phyloP scores from a whole-genome alignment of 2,329 filamentous ascomycete species.

The Arthrobotrys entomopaga region DNA sequence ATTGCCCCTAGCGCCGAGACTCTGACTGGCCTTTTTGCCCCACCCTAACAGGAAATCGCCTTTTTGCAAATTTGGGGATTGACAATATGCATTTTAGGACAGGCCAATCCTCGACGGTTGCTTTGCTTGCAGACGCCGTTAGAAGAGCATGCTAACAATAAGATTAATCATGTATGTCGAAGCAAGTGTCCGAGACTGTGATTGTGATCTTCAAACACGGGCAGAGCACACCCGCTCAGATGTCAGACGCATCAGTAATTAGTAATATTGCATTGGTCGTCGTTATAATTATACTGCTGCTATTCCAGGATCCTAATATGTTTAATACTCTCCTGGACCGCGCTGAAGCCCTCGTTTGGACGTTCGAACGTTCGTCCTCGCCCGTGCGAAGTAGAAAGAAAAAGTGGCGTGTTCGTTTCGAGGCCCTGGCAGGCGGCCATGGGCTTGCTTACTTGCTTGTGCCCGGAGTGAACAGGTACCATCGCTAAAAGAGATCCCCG shows the following conservation, averaged over 20 bases:
- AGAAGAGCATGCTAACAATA: too few species aligned
- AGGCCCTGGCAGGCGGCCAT: constrained; percentile 1
- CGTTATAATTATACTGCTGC: too few species aligned
- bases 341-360: neutral
- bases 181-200: constrained; percentile 17
- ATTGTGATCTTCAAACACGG: constrained; percentile 40
- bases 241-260: neutral
- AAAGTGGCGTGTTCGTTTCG: constrained; percentile 43
- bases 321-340: neutral
- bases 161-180: neutral
- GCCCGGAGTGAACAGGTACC: neutral
- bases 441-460: too few species aligned
- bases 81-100: constrained; percentile 33
- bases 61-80: constrained; percentile 11
- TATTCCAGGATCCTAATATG: too few species aligned
- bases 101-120: constrained; percentile 13
- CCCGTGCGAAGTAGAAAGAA: constrained; percentile 24
- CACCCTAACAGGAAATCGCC: constrained; percentile 37
- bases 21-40: constrained; percentile 26
- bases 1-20: neutral
- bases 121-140: too few species aligned
- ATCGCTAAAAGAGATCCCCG: constrained; percentile 4
- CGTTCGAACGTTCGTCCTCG: too few species aligned
- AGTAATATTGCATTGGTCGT: too few species aligned
- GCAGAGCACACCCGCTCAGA: neutral